phyloP scores from a whole-genome alignment of 495 filamentous ascomycete genomes.

The Penicillium taxi region DNA sequence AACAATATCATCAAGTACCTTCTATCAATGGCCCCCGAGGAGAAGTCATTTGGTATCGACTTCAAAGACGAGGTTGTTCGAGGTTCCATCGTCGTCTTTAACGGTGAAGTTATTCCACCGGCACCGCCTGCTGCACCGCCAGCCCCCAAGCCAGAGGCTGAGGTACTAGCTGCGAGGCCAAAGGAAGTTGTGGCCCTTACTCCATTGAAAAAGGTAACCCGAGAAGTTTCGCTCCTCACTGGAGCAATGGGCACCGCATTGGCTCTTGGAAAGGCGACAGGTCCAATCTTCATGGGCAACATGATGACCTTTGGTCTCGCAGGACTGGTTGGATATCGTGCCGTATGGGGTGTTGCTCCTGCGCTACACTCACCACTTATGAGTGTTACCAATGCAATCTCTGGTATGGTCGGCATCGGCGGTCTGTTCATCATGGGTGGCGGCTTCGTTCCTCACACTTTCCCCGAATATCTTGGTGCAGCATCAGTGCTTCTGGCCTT shows the following conservation, averaged over 20 bases:
- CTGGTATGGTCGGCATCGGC: conserved; percentile 74
- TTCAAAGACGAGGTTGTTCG: conserved; percentile 72
- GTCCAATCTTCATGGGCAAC: conserved; percentile 74
- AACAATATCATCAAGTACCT: conserved; percentile 83
- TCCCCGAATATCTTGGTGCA: conserved; percentile 72
- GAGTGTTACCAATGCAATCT: conserved; percentile 83
- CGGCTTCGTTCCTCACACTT: conserved; percentile 59
- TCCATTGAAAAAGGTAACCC: conserved; percentile 65
- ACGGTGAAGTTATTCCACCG: conserved; percentile 63
- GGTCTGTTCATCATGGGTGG: conserved; percentile 77
- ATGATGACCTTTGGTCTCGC: conserved; percentile 72
- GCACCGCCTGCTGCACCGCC: conserved; percentile 65
- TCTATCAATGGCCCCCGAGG: conserved; percentile 65
- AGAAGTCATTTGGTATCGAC: conserved; percentile 66
- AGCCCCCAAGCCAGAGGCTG: conserved; percentile 44
- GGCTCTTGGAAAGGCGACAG: conserved; percentile 66
- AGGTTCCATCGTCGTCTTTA: conserved; percentile 66
- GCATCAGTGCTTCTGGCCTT: conserved; percentile 71
- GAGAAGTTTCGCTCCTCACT: conserved; percentile 61
- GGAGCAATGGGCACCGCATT: conserved; percentile 65
- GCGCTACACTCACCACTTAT: conserved; percentile 76
- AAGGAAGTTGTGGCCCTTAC: conserved; percentile 56
- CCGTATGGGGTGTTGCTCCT: conserved; percentile 70
- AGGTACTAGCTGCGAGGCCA: conserved; percentile 40
- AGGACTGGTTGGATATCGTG: conserved; percentile 70